phyloP scores from a whole-genome alignment of 1,139 yeast genomes.

The Saccharomyces hybrid region DNA sequence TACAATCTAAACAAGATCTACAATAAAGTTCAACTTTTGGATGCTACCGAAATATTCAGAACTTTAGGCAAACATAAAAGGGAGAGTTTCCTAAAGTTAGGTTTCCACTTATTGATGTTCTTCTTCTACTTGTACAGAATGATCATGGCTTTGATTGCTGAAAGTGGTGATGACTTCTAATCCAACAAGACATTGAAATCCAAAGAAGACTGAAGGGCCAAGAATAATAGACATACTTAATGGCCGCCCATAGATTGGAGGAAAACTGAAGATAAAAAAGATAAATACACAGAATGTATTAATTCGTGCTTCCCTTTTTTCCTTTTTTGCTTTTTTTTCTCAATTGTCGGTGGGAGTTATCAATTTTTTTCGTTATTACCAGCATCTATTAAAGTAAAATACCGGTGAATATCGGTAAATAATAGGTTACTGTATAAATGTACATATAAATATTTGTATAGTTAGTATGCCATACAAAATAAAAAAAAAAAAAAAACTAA shows the following conservation, averaged over 20 bases:
- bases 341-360: background rate
- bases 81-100: slow-evolving; percentile 84
- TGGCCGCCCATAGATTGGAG: background rate
- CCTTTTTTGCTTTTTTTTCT: background rate
- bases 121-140: slow-evolving; percentile 93
- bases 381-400: background rate
- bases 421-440: background rate
- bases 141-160: slow-evolving; percentile 89
- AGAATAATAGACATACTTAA: background rate
- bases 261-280: background rate
- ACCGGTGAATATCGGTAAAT: background rate
- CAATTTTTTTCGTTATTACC: background rate
- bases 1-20: slow-evolving; percentile 67
- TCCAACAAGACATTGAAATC: background rate
- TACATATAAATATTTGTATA: background rate
- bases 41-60: slow-evolving; percentile 97
- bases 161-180: slow-evolving; percentile 27
- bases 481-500: background rate
- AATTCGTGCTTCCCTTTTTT: background rate
- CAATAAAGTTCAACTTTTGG: slow-evolving; percentile 78
- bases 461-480: background rate
- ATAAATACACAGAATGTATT: background rate
- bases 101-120: slow-evolving; percentile 85
- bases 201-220: background rate
- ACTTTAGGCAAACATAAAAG: slow-evolving; percentile 88